Evolutionary conservation across 2,329 filamentous ascomycete genomes (phyloP).

Genomic region (Aspergillus ruber): DNA sequence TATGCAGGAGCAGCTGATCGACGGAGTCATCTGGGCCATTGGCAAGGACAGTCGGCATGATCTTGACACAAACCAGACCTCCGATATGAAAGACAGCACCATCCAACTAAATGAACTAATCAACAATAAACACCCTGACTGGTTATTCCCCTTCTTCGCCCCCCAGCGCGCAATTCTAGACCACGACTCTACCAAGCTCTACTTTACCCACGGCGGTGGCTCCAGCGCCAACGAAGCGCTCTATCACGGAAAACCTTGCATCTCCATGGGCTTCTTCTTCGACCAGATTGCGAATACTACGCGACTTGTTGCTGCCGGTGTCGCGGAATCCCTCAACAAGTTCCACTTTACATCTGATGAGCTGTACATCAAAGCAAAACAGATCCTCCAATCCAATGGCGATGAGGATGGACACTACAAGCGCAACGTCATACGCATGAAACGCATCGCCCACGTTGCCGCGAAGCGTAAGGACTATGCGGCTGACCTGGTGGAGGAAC

Average conservation of each 20-base stretch:
- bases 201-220: conserved; percentile 39
- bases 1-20: conserved; percentile 23
- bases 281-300: conserved; percentile 38
- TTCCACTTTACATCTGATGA: conserved; percentile 26
- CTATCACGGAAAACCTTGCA: conserved; percentile 34
- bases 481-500: conserved; percentile 39
- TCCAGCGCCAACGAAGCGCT: conserved; percentile 38
- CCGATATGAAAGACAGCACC: neutral
- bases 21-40: conserved; percentile 38
- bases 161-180: conserved; percentile 39
- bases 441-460: conserved; percentile 34
- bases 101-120: conserved; percentile 21
- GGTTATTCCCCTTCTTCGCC: conserved; percentile 30
- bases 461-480: conserved; percentile 33
- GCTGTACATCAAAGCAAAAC: conserved; percentile 22
- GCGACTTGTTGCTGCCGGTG: conserved; percentile 30
- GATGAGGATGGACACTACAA: conserved; percentile 24
- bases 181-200: conserved; percentile 28
- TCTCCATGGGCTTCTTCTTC: conserved; percentile 36
- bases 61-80: conserved; percentile 3
- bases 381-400: conserved; percentile 12
- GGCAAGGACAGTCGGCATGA: conserved; percentile 14
- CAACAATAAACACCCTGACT: conserved; percentile 20
- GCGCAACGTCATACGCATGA: conserved; percentile 32
- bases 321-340: conserved; percentile 34